Base-by-base conservation (phyloP, 73 alveolate species). In the Paramecium sonneborni region DNA sequence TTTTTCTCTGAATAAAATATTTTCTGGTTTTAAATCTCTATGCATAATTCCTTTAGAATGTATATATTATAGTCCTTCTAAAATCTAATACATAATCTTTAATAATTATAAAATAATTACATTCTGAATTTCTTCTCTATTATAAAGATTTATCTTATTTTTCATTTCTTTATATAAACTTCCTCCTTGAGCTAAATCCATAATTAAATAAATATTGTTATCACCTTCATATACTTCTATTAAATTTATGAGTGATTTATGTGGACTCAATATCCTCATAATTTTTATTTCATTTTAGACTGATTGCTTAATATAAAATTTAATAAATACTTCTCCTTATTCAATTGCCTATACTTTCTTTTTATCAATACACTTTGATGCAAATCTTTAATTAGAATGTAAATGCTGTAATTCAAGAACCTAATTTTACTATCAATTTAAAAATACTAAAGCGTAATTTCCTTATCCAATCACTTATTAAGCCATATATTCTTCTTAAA, bases 161-260 rank as follows among this genome's bases (percentile, higher is more conserved):
- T 79, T 79, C 90, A 79, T 79, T 15, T 79, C 90, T 10, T 26
- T 39, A 24, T 79, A 85, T 23, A 85, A 55, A 28, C 69, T 48
- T 15, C 93, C 93, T 3, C 93, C 93, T 56, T 46, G 3, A 46
- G 97, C 97, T 21, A 90, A 88, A 92, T 95, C 97, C 97, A 95
- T 95, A 57, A 96, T 94, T 21, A 96, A 92, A 91, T 97, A 96
- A 85, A 96, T 94, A 92, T 96, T 97, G 93, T 95, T 97, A 85
- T 96, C 99, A 76, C 96, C 99, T 91, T 96, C 99, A 95, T 93
- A 96, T 79, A 95, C 98, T 38, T 96, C 95, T 69, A 93, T 85
- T 58, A 96, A 95, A 87, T 96, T 96, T 23, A 96, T 95, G 48
- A 96, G 48, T 79, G 24, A 30, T 18, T 5, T 23, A 14, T 79